Conservation (phyloP, 306 rosid genomes). For the Oxytropis ochrocephala region DNA sequence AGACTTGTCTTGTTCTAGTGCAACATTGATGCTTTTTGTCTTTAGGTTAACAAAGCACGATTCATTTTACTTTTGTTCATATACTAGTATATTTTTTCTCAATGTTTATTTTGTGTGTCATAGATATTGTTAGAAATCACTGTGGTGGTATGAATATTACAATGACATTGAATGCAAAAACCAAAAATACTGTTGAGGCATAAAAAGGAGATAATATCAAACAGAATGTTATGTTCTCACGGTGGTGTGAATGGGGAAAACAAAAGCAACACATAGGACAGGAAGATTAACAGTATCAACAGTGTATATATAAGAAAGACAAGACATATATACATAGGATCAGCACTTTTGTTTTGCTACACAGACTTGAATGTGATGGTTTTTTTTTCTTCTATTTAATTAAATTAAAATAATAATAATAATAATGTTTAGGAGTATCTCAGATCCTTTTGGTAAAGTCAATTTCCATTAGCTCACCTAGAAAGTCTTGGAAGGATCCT, state of each 20-base stretch:
- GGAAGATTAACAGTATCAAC: conserved; percentile 21
- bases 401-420: neutral
- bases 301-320: neutral
- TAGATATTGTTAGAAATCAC: neutral
- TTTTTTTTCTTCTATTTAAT: conserved; percentile 2
- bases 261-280: conserved; percentile 27
- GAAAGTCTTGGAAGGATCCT: conserved; percentile 12
- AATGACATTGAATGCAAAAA: conserved; percentile 19
- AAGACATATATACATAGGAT: conserved; percentile 23
- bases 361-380: conserved; percentile 33
- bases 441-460: conserved; percentile 26
- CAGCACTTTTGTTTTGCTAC: conserved; percentile 23
- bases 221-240: conserved; percentile 35
- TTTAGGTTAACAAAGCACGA: neutral
- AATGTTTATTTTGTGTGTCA: conserved; percentile 2
- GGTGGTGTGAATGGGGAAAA: conserved; percentile 23
- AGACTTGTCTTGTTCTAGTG: neutral
- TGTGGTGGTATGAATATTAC: neutral
- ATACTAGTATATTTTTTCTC: neutral
- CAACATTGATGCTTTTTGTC: conserved; percentile 11
- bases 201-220: conserved; percentile 34
- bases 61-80: neutral
- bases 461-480: conserved; percentile 14
- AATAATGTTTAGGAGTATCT: too few species aligned
- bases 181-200: conserved; percentile 22